Evolutionary conservation across 164 flowering plant species (phyloP), one percentile per base, ranked within the genome.

Genomic region (Euptelea pleiosperma): DNA sequence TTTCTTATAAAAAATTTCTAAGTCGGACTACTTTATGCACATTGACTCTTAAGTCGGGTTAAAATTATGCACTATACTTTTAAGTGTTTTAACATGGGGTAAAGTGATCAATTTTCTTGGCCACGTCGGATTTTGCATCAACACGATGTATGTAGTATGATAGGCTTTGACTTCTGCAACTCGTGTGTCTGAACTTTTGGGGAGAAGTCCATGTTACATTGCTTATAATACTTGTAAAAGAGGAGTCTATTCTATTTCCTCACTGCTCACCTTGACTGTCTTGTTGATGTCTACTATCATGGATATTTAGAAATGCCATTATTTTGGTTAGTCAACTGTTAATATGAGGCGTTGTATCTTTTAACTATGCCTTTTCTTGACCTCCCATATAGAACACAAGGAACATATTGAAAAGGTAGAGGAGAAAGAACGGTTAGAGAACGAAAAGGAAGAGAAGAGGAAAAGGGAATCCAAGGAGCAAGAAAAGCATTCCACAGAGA

Each of bases 341-440:
- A 41, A 30, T 22, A 31, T 41, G 58, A 50, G 9, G 15, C 26
- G 8, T 61, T 40, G 18, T 41, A 8, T 16, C 9, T n/a, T 12
- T 31, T 46, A 19, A 35, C 4, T 35, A 11, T 52, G 5, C 34
- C 16, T 57, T n/a, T n/a, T n/a, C n/a, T n/a, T 66, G 24, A 46
- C 24, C 24, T 62, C 25, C 64, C 30, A n/a, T 79, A 40, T 70
- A 94, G 99, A 83, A 40, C 88, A 62, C 55, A 90, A 86, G 65
- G 97, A 85, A 70, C 88, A 81, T 55, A 83, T 94, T 41, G 99
- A 94, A 51, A 94, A 88, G 78, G 89, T 78, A 7, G 99, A 94
- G 77, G 99, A 94, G 79, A 77, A 77, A 50, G 97, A 86, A 46
- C 88, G 91, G 18, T 64, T 82, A 46, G 82, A 77, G 75, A 86